These are phyloP conservation scores for Phytophthora sp. DNA, from an alignment of 352 stramenopile genomes.

Conservation along the genomic window DNA sequence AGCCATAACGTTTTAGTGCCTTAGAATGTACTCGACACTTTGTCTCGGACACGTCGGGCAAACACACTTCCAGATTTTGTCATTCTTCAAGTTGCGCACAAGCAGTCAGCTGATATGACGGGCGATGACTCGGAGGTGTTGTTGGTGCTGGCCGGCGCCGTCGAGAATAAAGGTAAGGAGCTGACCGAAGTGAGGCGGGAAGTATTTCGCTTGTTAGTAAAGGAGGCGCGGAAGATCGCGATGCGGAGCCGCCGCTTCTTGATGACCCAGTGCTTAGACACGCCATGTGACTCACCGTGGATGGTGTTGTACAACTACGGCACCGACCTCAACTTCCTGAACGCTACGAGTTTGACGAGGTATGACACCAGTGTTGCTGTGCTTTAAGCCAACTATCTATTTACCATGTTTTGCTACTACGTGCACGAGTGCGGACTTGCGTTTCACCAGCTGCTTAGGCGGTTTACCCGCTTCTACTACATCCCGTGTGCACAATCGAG, in stretches of 20 bases:
- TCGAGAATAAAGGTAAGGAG: neutral
- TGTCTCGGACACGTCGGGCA: neutral
- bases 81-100: constrained; percentile 11
- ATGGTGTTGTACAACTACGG: constrained; percentile 2
- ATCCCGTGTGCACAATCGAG: neutral
- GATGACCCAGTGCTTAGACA: neutral
- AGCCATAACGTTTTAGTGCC: neutral
- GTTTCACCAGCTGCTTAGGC: neutral
- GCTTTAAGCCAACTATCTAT: neutral
- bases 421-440: too few species aligned
- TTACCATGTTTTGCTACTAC: neutral
- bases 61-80: constrained; percentile 5
- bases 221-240: neutral
- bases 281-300: neutral
- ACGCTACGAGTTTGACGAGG: constrained; percentile 1
- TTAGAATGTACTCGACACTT: constrained; percentile 12
- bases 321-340: constrained; percentile 1
- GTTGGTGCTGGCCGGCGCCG: neutral
- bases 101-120: neutral
- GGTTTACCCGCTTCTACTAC: neutral
- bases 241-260: constrained; percentile 4
- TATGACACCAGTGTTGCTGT: neutral
- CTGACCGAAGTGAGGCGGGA: neutral
- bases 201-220: neutral
- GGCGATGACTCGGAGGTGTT: neutral